phyloP scores from a whole-genome alignment of 2,329 filamentous ascomycete species.

The Myriosclerotinia duriaeana region DNA sequence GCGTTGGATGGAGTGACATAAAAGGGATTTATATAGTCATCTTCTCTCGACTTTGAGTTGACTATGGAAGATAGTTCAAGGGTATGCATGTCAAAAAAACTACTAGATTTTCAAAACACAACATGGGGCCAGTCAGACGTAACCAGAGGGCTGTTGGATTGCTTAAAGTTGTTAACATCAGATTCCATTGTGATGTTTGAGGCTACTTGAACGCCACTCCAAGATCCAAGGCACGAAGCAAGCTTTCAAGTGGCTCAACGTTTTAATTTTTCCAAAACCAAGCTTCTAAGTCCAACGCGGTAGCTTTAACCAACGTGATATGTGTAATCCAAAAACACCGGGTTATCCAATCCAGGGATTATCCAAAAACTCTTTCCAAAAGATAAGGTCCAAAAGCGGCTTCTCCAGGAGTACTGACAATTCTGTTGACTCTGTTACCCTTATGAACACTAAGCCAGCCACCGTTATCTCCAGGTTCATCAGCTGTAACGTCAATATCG shows the following conservation, averaged over 20 bases:
- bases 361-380: constrained; percentile 56
- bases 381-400: constrained; percentile 65
- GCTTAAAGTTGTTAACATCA: too few species aligned
- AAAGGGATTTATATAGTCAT: constrained; percentile 6
- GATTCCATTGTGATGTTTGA: too few species aligned
- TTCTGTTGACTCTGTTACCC: constrained; percentile 79
- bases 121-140: not conserved
- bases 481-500: constrained; percentile 49
- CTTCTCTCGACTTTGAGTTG: not conserved
- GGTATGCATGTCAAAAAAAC: not conserved
- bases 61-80: not conserved
- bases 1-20: constrained; percentile 20
- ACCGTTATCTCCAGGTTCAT: constrained; percentile 67
- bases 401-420: constrained; percentile 67
- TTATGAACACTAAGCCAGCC: constrained; percentile 72
- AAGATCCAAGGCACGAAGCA: too few species aligned
- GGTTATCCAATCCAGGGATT: constrained; percentile 5
- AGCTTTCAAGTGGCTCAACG: not conserved
- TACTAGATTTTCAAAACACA: not conserved
- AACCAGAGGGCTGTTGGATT: not conserved
- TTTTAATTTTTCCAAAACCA: not conserved
- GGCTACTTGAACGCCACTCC: too few species aligned
- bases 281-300: constrained; percentile 2
- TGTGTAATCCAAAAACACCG: constrained; percentile 9
- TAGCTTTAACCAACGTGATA: constrained; percentile 6